Base-by-base conservation (phyloP, 352 stramenopile genomes). In the Phytophthora capsici region DNA sequence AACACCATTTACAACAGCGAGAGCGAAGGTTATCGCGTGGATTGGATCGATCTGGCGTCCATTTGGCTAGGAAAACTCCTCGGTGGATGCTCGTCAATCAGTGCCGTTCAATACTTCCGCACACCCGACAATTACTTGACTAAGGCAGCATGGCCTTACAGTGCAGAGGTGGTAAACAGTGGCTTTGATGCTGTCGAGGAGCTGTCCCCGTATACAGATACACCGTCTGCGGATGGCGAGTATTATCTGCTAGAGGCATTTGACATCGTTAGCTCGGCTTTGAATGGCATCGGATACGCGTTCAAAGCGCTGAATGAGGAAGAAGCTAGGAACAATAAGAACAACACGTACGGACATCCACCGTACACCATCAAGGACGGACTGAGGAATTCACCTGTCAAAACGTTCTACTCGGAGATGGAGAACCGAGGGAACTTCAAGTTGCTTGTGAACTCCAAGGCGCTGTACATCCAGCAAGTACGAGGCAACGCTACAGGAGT, bases 81-180 rank as follows among this genome's bases (percentile, higher is more conserved):
- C n/a, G 89, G 86, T 30, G 89, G 88, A 12, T 93, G 74, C 55
- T 91, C 78, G 38, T 90, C 80, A 13, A 80, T 95, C 53, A 96
- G 93, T 45, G 84, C 66, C 19, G 84, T 84, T 71, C 74, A 95
- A 28, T 94, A 93, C 68, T 88, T 95, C 53, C 80, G 83, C 30
- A 89, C 79, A 5, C 75, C 79, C 0, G 72, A 88, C 48, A 60
- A 63, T 56, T 88, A 85, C 48, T 50, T 86, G 54, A 51, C 19
- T 23, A 66, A 82, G 37, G 47, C 68, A 25, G 44, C 26, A 36
- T 87, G 77, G 75, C 77, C 78, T 30, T 82, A 86, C 55, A 69
- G 76, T 20, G 65, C 77, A 2, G 47, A 59, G 6, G 62, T 93
- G 23, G 90, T 93, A 30, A 84, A 82, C 28, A 56, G 44, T 3